Percentiles rank a stretch among this genome's conserved stretches.
These are phyloP conservation scores for Litchi chinensis DNA, from an alignment of 345 rosid genomes.

Conservation along the genomic window DNA sequence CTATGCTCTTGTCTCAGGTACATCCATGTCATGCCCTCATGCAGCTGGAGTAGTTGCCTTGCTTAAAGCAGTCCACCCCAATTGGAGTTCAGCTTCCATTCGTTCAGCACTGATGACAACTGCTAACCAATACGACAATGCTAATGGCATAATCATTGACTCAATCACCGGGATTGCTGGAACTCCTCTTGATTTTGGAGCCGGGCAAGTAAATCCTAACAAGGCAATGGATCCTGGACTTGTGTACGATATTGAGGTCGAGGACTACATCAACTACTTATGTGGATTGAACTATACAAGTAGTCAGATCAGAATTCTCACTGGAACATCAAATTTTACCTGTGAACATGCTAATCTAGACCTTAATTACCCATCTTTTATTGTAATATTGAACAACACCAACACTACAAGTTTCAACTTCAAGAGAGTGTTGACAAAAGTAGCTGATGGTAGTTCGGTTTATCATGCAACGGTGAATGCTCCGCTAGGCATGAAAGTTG, in stretches of 20 bases:
- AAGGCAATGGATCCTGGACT: constrained; percentile 52
- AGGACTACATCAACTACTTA: constrained; percentile 38
- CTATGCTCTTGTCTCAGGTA: constrained; percentile 36
- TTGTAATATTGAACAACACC: constrained; percentile 48
- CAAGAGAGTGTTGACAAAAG: constrained; percentile 45
- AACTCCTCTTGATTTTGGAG: constrained; percentile 53
- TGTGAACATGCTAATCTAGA: constrained; percentile 35
- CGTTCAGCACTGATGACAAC: constrained; percentile 58
- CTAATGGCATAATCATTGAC: constrained; percentile 31
- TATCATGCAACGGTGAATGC: constrained; percentile 29
- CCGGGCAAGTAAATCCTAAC: constrained; percentile 48
- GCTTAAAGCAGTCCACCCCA: constrained; percentile 38
- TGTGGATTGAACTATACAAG: constrained; percentile 43
- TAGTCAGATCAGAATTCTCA: constrained; percentile 36
- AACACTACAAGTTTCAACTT: constrained; percentile 39
- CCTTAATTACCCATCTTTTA: constrained; percentile 58
- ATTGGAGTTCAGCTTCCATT: constrained; percentile 50
- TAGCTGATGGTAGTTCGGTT: constrained; percentile 28
- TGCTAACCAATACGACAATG: constrained; percentile 28
- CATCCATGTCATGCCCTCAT: constrained; percentile 57
- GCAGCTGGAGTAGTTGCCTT: constrained; percentile 40
- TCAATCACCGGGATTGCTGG: constrained; percentile 35
- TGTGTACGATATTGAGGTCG: constrained; percentile 39
- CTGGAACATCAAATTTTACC: constrained; percentile 29
- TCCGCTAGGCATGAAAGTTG: constrained; percentile 39